phyloP scores from a whole-genome alignment of 106 monocot genomes.

The Alisma plantagoaquatica region DNA sequence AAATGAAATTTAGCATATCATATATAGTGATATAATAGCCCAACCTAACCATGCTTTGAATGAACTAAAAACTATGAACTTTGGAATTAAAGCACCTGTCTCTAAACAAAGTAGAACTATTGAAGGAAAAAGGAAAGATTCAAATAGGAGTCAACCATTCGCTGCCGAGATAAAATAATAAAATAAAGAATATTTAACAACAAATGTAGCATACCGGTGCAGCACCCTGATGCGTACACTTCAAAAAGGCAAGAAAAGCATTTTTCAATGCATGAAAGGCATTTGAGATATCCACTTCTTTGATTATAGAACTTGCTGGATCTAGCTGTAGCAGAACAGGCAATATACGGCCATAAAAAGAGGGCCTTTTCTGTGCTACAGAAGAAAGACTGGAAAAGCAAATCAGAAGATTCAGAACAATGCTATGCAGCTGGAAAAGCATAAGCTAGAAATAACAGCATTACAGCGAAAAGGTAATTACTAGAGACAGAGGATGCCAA shows the following conservation, averaged over 20 bases:
- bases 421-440: not conserved
- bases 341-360: constrained; percentile 90
- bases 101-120: no score
- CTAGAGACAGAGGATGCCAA: not conserved
- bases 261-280: constrained; percentile 91
- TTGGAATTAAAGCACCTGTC: no score
- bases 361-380: constrained; percentile 85
- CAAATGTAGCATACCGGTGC: constrained; percentile 96
- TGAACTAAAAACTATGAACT: no score
- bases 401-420: not conserved
- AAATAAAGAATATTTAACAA: no score
- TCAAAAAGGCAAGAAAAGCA: constrained; percentile 68
- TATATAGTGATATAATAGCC: no score
- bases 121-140: no score
- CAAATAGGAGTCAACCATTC: no score
- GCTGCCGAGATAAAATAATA: no score
- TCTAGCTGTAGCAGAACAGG: constrained; percentile 80
- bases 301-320: constrained; percentile 60
- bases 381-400: constrained; percentile 58
- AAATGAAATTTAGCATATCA: no score
- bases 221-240: constrained; percentile 92
- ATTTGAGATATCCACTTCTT: constrained; percentile 48
- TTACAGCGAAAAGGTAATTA: not conserved
- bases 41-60: no score
- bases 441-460: not conserved